These are phyloP conservation scores for Saitozyma podzolica DNA, from an alignment of 768 basidiomycete species.

Conservation along the genomic window DNA sequence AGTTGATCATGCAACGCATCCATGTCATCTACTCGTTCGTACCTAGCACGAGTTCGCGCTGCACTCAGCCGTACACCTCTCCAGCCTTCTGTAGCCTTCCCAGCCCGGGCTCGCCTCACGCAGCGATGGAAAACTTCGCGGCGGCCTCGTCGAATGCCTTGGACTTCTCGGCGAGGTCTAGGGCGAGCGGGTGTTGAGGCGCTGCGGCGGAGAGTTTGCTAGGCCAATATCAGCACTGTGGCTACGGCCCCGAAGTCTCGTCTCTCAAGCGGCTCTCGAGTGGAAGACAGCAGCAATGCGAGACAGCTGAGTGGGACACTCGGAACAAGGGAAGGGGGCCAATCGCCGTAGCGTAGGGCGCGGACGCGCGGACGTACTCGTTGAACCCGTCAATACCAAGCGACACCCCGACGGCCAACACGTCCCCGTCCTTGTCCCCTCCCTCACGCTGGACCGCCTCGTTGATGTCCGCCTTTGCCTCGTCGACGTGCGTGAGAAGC, in stretches of 20 bases:
- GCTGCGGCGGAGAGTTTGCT: constrained; percentile 46
- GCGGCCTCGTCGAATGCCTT: constrained; percentile 54
- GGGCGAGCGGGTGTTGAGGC: constrained; percentile 50
- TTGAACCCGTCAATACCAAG: constrained; percentile 39
- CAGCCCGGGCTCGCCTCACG: constrained; percentile 10
- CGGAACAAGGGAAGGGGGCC: too few relatives aligned
- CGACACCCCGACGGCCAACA: constrained; percentile 40
- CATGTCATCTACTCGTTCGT: not conserved
- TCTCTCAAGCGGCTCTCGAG: too few relatives aligned
- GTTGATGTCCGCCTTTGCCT: constrained; percentile 51
- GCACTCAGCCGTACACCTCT: too few relatives aligned
- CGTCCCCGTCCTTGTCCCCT: constrained; percentile 38
- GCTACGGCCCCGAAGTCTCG: too few relatives aligned
- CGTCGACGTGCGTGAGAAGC: constrained; percentile 50
- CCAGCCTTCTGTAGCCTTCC: not conserved
- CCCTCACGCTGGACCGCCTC: constrained; percentile 37
- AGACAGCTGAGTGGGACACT: too few relatives aligned
- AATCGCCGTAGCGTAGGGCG: not conserved
- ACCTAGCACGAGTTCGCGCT: too few relatives aligned
- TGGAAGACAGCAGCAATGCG: too few relatives aligned
- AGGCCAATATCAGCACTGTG: not conserved
- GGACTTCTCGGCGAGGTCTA: constrained; percentile 50
- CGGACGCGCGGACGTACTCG: constrained; percentile 29
- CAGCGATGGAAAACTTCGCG: constrained; percentile 48
- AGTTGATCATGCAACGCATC: not conserved